These are phyloP conservation scores for Cryphonectria japonica DNA, from an alignment of 2,329 filamentous ascomycete species.

Conservation along the genomic window DNA sequence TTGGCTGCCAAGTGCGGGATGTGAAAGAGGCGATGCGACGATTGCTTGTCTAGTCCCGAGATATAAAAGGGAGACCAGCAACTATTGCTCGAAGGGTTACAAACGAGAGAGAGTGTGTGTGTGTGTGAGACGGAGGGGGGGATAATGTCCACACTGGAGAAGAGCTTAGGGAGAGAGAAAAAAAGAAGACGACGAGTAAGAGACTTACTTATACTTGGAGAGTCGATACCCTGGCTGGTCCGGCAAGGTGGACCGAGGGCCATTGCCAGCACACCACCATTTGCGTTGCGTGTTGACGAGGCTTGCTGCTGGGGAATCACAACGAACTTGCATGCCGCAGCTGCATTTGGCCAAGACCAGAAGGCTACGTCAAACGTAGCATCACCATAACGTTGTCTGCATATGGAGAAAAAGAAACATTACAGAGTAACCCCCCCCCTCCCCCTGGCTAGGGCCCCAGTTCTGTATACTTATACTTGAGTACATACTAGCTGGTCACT, in stretches of 20 bases:
- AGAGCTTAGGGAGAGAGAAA: background rate
- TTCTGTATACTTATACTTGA: background rate
- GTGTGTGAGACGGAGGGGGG: background rate
- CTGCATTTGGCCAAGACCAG: constrained; percentile 25
- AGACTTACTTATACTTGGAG: constrained; percentile 38
- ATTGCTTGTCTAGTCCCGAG: background rate
- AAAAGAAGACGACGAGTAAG: constrained; percentile 20
- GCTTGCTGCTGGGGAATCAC: constrained; percentile 28
- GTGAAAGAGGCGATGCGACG: background rate
- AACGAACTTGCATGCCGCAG: constrained; percentile 27
- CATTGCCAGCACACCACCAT: constrained; percentile 31
- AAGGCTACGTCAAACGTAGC: constrained; percentile 1
- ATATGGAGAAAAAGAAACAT: constrained; percentile 6
- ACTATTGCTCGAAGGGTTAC: background rate
- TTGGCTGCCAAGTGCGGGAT: background rate
- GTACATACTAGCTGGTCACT: background rate
- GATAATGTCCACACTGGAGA: background rate
- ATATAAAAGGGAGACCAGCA: background rate
- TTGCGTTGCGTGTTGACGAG: constrained; percentile 28
- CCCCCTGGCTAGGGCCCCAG: background rate
- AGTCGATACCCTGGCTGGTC: constrained; percentile 27
- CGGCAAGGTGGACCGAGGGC: constrained; percentile 30
- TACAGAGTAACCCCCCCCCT: background rate
- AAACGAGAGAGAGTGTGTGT: background rate
- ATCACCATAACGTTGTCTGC: background rate